Percentiles rank a stretch among this genome's conserved stretches.
Evolutionary conservation across 1,284 basidiomycete genomes (phyloP).

Genomic region (Trametes sp.): DNA sequence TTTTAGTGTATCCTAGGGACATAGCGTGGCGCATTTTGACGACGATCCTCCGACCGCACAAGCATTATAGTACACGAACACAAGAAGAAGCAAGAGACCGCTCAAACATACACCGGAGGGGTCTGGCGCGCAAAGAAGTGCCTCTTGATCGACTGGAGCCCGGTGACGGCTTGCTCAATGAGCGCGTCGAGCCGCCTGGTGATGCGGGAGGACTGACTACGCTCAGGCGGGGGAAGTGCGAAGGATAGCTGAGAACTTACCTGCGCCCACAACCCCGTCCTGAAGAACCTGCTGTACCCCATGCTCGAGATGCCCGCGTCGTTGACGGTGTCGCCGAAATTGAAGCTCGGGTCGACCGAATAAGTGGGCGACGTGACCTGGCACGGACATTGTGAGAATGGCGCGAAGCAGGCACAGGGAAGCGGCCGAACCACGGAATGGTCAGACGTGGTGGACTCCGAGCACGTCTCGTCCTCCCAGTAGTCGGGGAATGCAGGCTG

Average conservation of each 20-base stretch:
- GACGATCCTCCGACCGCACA: no score
- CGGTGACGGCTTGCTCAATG: constrained; percentile 6
- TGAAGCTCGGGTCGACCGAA: constrained; percentile 12
- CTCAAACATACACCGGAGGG: not conserved
- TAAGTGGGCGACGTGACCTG: constrained; percentile 14
- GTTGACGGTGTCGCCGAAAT: constrained; percentile 14
- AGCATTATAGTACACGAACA: not conserved
- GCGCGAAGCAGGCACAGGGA: not conserved
- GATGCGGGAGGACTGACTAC: constrained; percentile 14
- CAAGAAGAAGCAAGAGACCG: not conserved
- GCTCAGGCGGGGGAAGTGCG: not conserved
- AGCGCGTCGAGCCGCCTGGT: constrained; percentile 16
- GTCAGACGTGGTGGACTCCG: constrained; percentile 4
- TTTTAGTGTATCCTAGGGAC: not conserved
- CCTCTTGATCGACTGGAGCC: constrained; percentile 8
- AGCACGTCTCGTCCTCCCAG: constrained; percentile 10
- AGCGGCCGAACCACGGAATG: constrained; percentile 13
- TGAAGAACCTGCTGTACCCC: constrained; percentile 29
- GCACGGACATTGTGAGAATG: not conserved
- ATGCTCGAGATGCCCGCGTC: constrained; percentile 14
- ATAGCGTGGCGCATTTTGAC: constrained; percentile 2
- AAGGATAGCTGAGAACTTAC: constrained; percentile 6
- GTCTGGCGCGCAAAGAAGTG: constrained; percentile 8
- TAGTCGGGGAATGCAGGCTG: not conserved
- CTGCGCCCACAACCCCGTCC: constrained; percentile 26